Evolutionary conservation across 768 basidiomycete genomes (phyloP), one percentile per base, ranked within the genome.

Genomic region (Tricholoma bakamatsutake): DNA sequence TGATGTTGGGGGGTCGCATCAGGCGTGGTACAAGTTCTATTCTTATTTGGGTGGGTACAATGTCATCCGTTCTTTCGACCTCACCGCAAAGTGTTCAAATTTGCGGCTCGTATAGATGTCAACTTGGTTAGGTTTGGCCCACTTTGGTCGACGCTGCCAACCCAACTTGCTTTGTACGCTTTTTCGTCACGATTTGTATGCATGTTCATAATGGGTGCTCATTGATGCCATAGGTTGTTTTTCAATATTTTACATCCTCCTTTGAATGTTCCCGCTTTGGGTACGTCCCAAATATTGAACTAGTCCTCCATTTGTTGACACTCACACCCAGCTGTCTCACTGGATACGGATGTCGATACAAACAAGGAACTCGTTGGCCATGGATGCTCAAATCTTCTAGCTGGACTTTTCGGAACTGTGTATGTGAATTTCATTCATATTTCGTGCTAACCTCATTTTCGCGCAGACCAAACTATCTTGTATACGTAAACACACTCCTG

Each of bases 361-460:
- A 87, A 98, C 69, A 86, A 87, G 58, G 96, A 99, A 67, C 84
- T 98, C 9, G 81, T 97, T 47, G 92, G 81, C 0, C 96, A 99
- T 66, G 96, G 96, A 8, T 86, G 90, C 57, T 94, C 93, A 1
- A 98, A 99, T 67, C 60, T 98, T 3, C 73, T 89, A 0, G 83
- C 94, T 1, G 95, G 94, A 2, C 49, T 86, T 1, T 61, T 89
- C 28, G 93, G 95, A 6, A 86, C 88, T 7, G 92, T 95, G 79
- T 90, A 75, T 57, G 84, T 46, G 43, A 47, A 40, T 43, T 42
- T 54, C 17, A 17, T 55, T 54, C 17, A 17, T 55, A 18, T 13
- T 4, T 18, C 30, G 47, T 59, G 17, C 9, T 63, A 52, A 65
- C 50, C 31, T 48, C 35, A 51, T 37, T 30, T 52, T 48, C 24